A percentile compares a stretch with the other conserved stretches of the same genome.
Evolutionary conservation across 345 rosid genomes (phyloP).

Genomic region (Combretum micranthum): DNA sequence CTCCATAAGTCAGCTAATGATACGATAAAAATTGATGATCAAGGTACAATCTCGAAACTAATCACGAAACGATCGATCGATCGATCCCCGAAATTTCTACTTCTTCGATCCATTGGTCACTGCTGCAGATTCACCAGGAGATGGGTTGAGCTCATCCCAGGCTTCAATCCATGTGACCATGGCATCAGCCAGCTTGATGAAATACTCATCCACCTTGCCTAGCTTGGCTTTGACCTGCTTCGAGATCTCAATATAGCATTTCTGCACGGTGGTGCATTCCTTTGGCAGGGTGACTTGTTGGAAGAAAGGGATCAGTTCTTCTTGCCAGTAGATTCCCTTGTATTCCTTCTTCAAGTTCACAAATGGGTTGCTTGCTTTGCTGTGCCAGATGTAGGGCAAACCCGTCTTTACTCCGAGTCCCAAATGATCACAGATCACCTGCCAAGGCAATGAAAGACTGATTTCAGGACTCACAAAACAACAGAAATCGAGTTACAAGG

Average conservation of each 20-base stretch:
- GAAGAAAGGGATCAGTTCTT: conserved; percentile 45
- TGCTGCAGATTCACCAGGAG: conserved; percentile 7
- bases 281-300: conserved; percentile 32
- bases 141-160: conserved; percentile 38
- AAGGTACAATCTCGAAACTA: not conserved
- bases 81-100: conserved; percentile 11
- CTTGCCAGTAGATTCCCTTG: conserved; percentile 49
- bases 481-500: not conserved
- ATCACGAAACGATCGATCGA: not conserved
- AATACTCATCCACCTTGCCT: conserved; percentile 35
- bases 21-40: conserved; percentile 8
- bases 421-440: conserved; percentile 43
- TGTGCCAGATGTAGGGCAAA: conserved; percentile 43
- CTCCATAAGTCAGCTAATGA: conserved; percentile 8
- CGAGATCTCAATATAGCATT: conserved; percentile 38
- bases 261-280: conserved; percentile 41
- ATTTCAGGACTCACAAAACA: not conserved
- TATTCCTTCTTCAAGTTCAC: conserved; percentile 43
- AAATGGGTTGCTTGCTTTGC: conserved; percentile 47
- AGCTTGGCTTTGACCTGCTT: conserved; percentile 37
- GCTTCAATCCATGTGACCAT: conserved; percentile 48
- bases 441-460: not conserved
- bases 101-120: conserved; percentile 5
- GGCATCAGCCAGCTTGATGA: conserved; percentile 36
- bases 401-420: conserved; percentile 43